Conservation (phyloP, 2,329 filamentous ascomycete genomes). For the Talaromyces islandicus region DNA sequence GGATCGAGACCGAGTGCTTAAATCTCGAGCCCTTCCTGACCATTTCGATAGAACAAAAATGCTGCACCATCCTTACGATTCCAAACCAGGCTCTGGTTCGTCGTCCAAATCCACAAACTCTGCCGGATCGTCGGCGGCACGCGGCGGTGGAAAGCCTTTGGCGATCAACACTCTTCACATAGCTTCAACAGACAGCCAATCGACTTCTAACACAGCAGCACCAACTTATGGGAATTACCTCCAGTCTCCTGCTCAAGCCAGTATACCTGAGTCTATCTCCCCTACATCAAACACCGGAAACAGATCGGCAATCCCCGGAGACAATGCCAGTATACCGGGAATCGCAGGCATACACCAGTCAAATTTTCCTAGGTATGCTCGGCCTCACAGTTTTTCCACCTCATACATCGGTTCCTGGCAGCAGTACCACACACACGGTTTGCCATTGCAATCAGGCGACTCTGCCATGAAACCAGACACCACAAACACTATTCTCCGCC, state of each 20-base stretch:
- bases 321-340: slow-evolving; percentile 15
- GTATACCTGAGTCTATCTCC: slow-evolving; percentile 21
- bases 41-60: slow-evolving; percentile 57
- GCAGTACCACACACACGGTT: slow-evolving; percentile 16
- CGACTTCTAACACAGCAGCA: slow-evolving; percentile 28
- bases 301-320: slow-evolving; percentile 18
- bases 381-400: slow-evolving; percentile 33
- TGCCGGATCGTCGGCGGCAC: slow-evolving; percentile 34
- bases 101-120: slow-evolving; percentile 42
- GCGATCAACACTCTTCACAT: slow-evolving; percentile 28
- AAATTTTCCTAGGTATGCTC: slow-evolving; percentile 20
- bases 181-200: slow-evolving; percentile 31
- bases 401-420: slow-evolving; percentile 18
- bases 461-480: slow-evolving; percentile 19
- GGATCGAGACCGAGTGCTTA: slow-evolving; percentile 56
- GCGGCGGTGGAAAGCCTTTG: slow-evolving; percentile 27
- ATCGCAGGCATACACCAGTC: slow-evolving; percentile 4
- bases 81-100: slow-evolving; percentile 37
- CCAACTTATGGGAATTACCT: slow-evolving; percentile 32
- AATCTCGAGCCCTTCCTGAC: slow-evolving; percentile 54
- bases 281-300: slow-evolving; percentile 19
- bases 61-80: slow-evolving; percentile 50
- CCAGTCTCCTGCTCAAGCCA: slow-evolving; percentile 21
- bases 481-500: slow-evolving; percentile 4
- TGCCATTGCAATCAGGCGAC: slow-evolving; percentile 25